Conservation (phyloP, 2,329 filamentous ascomycete species). For the Phialocephala sp. region DNA sequence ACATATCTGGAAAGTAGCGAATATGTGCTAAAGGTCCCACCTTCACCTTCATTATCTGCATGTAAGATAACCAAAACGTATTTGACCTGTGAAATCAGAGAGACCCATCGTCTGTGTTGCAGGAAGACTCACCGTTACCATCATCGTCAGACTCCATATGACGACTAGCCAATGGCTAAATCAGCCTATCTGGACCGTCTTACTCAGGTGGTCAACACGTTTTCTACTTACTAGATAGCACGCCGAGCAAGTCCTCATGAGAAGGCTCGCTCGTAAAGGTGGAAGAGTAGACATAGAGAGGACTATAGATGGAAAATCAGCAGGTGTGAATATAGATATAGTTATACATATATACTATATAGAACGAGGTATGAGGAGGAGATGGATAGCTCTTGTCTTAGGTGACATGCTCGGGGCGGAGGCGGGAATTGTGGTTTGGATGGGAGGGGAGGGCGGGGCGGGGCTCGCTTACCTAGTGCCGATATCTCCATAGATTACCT, state of each 20-base stretch:
- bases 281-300: slow-evolving; percentile 71
- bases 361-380: not conserved
- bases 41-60: slow-evolving; percentile 73
- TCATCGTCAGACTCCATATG: slow-evolving; percentile 70
- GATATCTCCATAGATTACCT: slow-evolving; percentile 70
- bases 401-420: no score
- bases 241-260: slow-evolving; percentile 63
- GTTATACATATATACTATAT: not conserved
- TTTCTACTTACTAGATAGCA: slow-evolving; percentile 53
- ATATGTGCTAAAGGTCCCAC: slow-evolving; percentile 72
- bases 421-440: no score
- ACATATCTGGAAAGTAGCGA: slow-evolving; percentile 65
- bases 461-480: slow-evolving; percentile 48
- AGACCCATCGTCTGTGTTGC: not conserved
- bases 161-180: slow-evolving; percentile 49
- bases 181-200: slow-evolving; percentile 8
- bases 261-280: slow-evolving; percentile 62
- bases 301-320: slow-evolving; percentile 46
- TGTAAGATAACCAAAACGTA: slow-evolving; percentile 68
- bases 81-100: slow-evolving; percentile 52
- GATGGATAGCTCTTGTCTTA: not conserved
- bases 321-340: not conserved
- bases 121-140: slow-evolving; percentile 54
- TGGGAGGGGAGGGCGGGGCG: not conserved
- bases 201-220: not conserved